Evolutionary conservation across 768 basidiomycete species (phyloP).

Genomic region (Stropharia rugosoannulata): DNA sequence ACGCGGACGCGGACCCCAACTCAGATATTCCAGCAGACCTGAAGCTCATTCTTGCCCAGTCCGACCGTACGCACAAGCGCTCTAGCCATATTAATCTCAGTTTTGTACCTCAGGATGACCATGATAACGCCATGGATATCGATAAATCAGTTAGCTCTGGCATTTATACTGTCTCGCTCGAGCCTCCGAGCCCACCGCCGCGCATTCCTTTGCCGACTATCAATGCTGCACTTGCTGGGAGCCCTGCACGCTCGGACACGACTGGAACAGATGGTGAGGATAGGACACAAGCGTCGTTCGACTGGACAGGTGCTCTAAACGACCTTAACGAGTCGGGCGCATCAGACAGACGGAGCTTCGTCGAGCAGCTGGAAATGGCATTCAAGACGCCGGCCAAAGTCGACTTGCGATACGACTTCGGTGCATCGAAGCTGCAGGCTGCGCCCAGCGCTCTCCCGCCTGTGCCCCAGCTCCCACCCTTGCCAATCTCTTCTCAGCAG

Average conservation of each 20-base stretch:
- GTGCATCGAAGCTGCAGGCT: slow-evolving; percentile 31
- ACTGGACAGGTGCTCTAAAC: slow-evolving; percentile 79
- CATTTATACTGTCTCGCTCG: background rate
- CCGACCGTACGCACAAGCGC: background rate
- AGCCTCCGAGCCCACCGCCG: background rate
- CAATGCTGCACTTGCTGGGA: background rate
- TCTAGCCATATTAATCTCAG: background rate
- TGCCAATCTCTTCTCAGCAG: background rate
- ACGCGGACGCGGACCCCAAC: slow-evolving; percentile 58
- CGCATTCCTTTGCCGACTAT: background rate
- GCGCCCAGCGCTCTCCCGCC: slow-evolving; percentile 47
- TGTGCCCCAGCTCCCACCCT: background rate
- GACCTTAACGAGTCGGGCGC: slow-evolving; percentile 69
- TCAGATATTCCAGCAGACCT: slow-evolving; percentile 84
- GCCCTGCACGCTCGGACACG: background rate
- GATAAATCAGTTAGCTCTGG: background rate
- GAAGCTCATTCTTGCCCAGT: slow-evolving; percentile 53
- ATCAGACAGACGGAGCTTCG: slow-evolving; percentile 71
- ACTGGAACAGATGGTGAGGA: slow-evolving; percentile 42
- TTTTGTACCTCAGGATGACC: slow-evolving; percentile 13
- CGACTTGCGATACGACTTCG: slow-evolving; percentile 51
- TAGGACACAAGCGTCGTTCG: slow-evolving; percentile 78
- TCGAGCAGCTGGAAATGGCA: slow-evolving; percentile 79
- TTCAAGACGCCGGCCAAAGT: slow-evolving; percentile 77
- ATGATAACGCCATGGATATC: background rate